phyloP scores from a whole-genome alignment of 2,329 filamentous ascomycete species.

The Aspergillus texensis region DNA sequence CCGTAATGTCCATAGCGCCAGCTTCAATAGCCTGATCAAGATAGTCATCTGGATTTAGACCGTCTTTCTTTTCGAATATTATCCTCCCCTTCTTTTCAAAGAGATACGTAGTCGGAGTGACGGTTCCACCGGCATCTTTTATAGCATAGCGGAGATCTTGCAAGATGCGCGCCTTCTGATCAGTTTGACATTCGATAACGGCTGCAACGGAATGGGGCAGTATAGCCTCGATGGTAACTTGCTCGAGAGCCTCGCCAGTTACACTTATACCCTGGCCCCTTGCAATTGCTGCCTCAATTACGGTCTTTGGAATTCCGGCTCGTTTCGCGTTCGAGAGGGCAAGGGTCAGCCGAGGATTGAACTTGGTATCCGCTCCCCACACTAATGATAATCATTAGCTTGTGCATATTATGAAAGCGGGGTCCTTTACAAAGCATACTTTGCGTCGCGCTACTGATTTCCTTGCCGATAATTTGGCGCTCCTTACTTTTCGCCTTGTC shows the following conservation, averaged over 20 bases:
- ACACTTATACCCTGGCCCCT: conserved; percentile 83
- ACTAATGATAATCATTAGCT: conserved; percentile 51
- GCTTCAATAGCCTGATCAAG: conserved; percentile 83
- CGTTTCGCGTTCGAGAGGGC: conserved; percentile 79
- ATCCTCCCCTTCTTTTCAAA: conserved; percentile 81
- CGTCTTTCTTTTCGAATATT: conserved; percentile 65
- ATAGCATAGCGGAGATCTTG: conserved; percentile 72
- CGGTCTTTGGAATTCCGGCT: conserved; percentile 78
- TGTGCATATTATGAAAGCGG: neutral
- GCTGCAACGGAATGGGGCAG: conserved; percentile 73
- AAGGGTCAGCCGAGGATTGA: conserved; percentile 75
- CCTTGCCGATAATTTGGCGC: conserved; percentile 68
- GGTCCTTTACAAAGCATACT: conserved; percentile 49
- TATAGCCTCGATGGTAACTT: conserved; percentile 76
- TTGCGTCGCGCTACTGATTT: conserved; percentile 75
- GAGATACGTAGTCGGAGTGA: conserved; percentile 77
- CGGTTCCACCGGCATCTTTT: conserved; percentile 70
- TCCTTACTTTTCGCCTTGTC: conserved; percentile 74
- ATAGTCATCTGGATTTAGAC: conserved; percentile 66
- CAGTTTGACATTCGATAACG: conserved; percentile 83
- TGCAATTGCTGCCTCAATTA: conserved; percentile 83
- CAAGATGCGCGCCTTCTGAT: conserved; percentile 73
- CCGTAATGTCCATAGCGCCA: conserved; percentile 62
- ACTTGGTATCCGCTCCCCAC: conserved; percentile 71
- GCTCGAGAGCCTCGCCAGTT: conserved; percentile 75